phyloP scores from a whole-genome alignment of 2,329 filamentous ascomycete genomes.

The Penicillium sp. region DNA sequence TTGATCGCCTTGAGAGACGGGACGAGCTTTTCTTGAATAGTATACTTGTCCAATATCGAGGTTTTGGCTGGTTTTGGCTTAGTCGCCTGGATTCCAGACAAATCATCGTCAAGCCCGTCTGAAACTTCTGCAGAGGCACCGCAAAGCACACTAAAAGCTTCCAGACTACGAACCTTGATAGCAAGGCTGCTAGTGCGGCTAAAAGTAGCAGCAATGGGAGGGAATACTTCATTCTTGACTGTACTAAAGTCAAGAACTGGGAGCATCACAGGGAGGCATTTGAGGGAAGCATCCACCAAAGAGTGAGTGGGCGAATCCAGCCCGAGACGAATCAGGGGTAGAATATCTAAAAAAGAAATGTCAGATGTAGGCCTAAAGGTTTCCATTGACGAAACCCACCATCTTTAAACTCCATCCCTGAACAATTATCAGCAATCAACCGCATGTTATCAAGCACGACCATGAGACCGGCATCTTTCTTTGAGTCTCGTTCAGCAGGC shows the following conservation, averaged over 20 bases:
- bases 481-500: conserved; percentile 63
- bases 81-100: conserved; percentile 53
- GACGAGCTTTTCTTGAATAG: conserved; percentile 93
- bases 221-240: conserved; percentile 93
- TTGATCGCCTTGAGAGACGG: conserved; percentile 87
- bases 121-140: conserved; percentile 56
- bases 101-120: conserved; percentile 53
- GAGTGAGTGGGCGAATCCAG: conserved; percentile 84
- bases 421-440: conserved; percentile 67
- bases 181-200: conserved; percentile 84
- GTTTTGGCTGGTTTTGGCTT: conserved; percentile 57
- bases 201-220: conserved; percentile 80
- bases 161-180: conserved; percentile 86
- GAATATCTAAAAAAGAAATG: conserved; percentile 53
- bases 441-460: conserved; percentile 77
- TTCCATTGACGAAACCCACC: conserved; percentile 44
- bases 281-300: conserved; percentile 74
- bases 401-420: conserved; percentile 89
- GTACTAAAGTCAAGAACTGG: conserved; percentile 90
- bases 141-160: conserved; percentile 82
- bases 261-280: conserved; percentile 68
- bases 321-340: conserved; percentile 74
- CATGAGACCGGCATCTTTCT: conserved; percentile 82
- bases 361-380: conserved; percentile 17
- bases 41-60: conserved; percentile 88